Percentiles rank a stretch among this genome's conserved stretches.
Evolutionary conservation across 2,329 filamentous ascomycete genomes (phyloP).

Genomic region (Neopestalotiopsis sp.): DNA sequence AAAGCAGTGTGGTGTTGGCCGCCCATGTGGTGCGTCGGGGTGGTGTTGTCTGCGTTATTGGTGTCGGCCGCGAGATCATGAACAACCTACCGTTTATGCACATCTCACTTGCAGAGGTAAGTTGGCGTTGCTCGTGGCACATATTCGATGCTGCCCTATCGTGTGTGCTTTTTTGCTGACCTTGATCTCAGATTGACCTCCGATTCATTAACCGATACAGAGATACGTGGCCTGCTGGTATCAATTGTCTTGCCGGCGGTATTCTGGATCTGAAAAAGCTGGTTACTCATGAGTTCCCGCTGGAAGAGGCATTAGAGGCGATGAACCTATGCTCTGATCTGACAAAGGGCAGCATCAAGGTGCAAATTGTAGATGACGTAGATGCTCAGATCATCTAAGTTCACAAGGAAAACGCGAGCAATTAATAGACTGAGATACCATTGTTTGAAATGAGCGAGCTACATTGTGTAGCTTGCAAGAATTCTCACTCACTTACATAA

Average conservation of each 20-base stretch:
- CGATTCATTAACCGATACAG: slow-evolving; percentile 74
- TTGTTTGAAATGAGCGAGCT: background rate
- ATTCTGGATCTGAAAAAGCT: slow-evolving; percentile 66
- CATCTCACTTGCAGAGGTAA: slow-evolving; percentile 62
- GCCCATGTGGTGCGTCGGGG: slow-evolving; percentile 61
- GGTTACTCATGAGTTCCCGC: slow-evolving; percentile 66
- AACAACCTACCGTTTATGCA: slow-evolving; percentile 73
- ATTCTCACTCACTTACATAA: no score
- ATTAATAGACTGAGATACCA: background rate
- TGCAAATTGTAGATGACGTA: slow-evolving; percentile 60
- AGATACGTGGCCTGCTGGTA: slow-evolving; percentile 72
- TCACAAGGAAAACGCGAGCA: background rate
- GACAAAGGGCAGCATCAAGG: slow-evolving; percentile 61
- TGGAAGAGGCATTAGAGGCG: slow-evolving; percentile 66
- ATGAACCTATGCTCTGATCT: slow-evolving; percentile 57
- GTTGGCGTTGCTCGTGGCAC: slow-evolving; percentile 18
- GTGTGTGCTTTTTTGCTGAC: background rate
- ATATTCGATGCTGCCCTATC: background rate
- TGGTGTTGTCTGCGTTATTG: slow-evolving; percentile 67
- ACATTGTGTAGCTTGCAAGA: no score
- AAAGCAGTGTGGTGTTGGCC: slow-evolving; percentile 65
- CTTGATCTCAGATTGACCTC: slow-evolving; percentile 59
- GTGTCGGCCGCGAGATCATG: slow-evolving; percentile 65
- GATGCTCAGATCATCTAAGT: slow-evolving; percentile 24
- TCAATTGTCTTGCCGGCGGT: slow-evolving; percentile 62